Evolutionary conservation across 306 rosid species (phyloP), one percentile per base, ranked within the genome.

Genomic region (Castanea mollissima): DNA sequence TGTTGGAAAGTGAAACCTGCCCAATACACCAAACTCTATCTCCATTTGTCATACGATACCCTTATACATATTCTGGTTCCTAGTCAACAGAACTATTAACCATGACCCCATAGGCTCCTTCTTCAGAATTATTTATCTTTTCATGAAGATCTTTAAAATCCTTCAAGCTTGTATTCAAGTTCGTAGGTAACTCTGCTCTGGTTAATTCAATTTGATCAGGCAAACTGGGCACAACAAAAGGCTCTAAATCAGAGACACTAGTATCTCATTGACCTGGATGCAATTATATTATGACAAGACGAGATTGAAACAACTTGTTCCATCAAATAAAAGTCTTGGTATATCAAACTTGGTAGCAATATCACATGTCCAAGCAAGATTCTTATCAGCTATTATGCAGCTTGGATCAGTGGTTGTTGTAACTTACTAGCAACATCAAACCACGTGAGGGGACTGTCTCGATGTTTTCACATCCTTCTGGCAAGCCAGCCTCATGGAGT

Each of bases 21-120:
- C 86, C 89, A 34, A 82, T 51, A 18, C 89, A 79, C 86, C 86
- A 82, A 6, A 85, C 84, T 1, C 72, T 85, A 1, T 38, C 62
- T 6, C 70, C 77, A 56, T 63, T 54, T 5, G 31, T 74, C 44
- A 16, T 82, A 65, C 60, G 55, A 38, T 68, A 85, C 25, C 54
- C 77, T 35, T 58, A 23, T 2, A 67, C 74, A 41, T 79, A 85
- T 5, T 76, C 77, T 10, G 25, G 29, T 69, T 79, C 86, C 74
- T 82, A 41, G 35, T 79, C 80, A 16, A 82, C 79, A 65, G 72
- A 85, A 34, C 76, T 62, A 38, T 82, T 85, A 8, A 82, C 70
- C 41, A 82, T 55, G 2, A 85, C 38, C 9, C 86, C 88, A 67
- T 79, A 73, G 1, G 84, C 38, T 14, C 1, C 81, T 15, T 3